Percentiles rank a stretch among this genome's conserved stretches.
These are phyloP conservation scores for Pseudognaphalium luteoalbum DNA, from an alignment of 129 eudicot species.

Conservation along the genomic window DNA sequence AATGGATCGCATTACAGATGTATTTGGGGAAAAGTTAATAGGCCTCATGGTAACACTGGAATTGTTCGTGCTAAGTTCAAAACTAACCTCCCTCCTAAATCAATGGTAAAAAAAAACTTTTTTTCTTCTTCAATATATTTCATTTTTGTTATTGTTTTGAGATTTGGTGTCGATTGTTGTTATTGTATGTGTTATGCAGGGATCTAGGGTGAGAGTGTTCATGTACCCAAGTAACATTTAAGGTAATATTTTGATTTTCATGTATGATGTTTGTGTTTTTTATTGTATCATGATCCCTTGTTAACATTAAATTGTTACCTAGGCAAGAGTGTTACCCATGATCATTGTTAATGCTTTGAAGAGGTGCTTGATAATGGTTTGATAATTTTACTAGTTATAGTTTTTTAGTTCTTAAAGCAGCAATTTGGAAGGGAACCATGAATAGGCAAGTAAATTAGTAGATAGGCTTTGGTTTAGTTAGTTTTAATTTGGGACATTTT, in stretches of 20 bases:
- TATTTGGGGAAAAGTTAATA: constrained; percentile 88
- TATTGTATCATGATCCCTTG: neutral
- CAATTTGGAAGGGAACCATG: no score
- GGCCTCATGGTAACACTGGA: constrained; percentile 92
- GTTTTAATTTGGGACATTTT: no score
- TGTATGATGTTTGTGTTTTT: neutral
- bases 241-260: constrained; percentile 26
- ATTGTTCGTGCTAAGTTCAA: constrained; percentile 79
- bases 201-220: constrained; percentile 55
- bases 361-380: no score
- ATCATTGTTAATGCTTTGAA: no score
- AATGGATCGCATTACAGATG: constrained; percentile 69
- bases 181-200: constrained; percentile 36
- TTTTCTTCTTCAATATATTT: no score
- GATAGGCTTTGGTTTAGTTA: no score
- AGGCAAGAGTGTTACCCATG: no score
- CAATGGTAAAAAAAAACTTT: constrained; percentile 82
- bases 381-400: no score
- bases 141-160: neutral
- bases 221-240: constrained; percentile 76
- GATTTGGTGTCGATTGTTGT: neutral
- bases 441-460: no score
- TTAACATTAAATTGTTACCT: no score
- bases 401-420: no score
- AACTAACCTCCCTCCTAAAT: constrained; percentile 82